Evolutionary conservation across 176 grass and related monocot genomes (phyloP).

Genomic region (Oryza meridionalis): DNA sequence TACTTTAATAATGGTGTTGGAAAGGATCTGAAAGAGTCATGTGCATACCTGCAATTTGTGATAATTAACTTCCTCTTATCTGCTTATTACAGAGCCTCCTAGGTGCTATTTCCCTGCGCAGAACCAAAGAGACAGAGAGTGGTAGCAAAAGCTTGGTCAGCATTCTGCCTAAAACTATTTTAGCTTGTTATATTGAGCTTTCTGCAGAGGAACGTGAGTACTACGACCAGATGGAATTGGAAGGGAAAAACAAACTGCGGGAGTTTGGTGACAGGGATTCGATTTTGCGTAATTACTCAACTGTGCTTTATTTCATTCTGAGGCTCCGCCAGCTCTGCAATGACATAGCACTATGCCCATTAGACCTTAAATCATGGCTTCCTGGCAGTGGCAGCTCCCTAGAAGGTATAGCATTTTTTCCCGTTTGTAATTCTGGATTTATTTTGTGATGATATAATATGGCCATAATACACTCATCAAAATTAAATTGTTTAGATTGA

Average conservation of each 20-base stretch:
- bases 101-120: constrained; percentile 81
- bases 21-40: constrained; percentile 13
- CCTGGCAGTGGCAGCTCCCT: constrained; percentile 47
- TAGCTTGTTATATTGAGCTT: constrained; percentile 68
- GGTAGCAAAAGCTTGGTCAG: constrained; percentile 55
- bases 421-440: constrained; percentile 19
- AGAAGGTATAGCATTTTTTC: constrained; percentile 56
- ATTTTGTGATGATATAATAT: neutral
- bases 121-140: constrained; percentile 66
- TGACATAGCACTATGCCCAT: constrained; percentile 79
- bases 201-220: constrained; percentile 81
- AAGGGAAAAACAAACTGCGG: constrained; percentile 77
- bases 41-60: constrained; percentile 7
- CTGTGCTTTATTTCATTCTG: constrained; percentile 85
- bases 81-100: constrained; percentile 76
- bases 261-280: constrained; percentile 74
- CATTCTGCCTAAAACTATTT: constrained; percentile 73
- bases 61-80: constrained; percentile 27
- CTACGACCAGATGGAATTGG: constrained; percentile 77
- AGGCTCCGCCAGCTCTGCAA: constrained; percentile 90
- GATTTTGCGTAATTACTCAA: constrained; percentile 78
- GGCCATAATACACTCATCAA: neutral
- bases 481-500: constrained; percentile 3
- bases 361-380: constrained; percentile 80
- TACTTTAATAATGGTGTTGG: constrained; percentile 5